phyloP scores from a whole-genome alignment of 345 rosid species.

The Citrus glauca region DNA sequence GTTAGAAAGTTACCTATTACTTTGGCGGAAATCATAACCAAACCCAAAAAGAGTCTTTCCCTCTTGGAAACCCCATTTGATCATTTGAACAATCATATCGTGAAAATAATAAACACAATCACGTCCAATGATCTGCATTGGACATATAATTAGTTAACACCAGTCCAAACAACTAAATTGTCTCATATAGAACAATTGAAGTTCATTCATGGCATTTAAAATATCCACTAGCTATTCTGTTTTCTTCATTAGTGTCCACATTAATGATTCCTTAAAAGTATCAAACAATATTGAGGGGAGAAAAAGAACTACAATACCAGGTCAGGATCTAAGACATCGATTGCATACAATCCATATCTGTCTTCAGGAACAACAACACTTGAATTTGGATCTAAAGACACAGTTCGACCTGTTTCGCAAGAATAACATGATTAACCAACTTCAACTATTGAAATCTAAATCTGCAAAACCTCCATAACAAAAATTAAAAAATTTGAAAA shows the following conservation, averaged over 20 bases:
- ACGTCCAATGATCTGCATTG: conserved; percentile 68
- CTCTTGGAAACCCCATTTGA: conserved; percentile 92
- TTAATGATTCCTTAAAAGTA: background rate
- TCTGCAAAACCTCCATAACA: background rate
- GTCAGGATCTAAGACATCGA: conserved; percentile 93
- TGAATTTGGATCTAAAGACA: conserved; percentile 64
- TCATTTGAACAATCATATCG: conserved; percentile 94
- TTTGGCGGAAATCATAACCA: conserved; percentile 96
- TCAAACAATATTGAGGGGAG: background rate
- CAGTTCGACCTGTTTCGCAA: conserved; percentile 59
- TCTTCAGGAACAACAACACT: conserved; percentile 80
- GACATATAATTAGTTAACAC: background rate
- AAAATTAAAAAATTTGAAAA: background rate
- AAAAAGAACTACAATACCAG: conserved; percentile 43
- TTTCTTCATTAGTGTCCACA: background rate
- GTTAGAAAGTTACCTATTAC: conserved; percentile 64
- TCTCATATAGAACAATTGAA: background rate
- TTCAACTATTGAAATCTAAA: background rate
- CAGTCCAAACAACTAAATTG: background rate
- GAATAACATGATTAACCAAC: background rate
- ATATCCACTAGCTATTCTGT: background rate
- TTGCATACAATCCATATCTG: conserved; percentile 78
- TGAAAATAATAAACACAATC: conserved; percentile 85
- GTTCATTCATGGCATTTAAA: background rate
- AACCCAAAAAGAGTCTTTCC: conserved; percentile 93